Evolutionary conservation across 192 early-diverging fungal genomes (phyloP).

Genomic region (Backusella tarrabulga): DNA sequence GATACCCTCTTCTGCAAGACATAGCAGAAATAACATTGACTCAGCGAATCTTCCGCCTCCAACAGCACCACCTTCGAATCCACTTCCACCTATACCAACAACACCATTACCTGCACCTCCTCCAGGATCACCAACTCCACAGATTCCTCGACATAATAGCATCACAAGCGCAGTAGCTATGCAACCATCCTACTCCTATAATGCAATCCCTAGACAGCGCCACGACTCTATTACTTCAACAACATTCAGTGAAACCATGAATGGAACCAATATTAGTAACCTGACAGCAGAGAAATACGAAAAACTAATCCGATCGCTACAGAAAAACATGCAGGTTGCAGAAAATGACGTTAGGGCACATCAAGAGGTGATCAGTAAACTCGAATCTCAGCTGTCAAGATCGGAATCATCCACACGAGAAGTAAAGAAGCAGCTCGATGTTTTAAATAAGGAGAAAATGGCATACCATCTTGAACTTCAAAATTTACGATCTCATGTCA

Average conservation of each 20-base stretch:
- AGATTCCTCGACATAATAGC: not conserved
- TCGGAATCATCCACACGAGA: conserved; percentile 38
- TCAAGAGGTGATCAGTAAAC: conserved; percentile 38
- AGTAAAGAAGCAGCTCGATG: conserved; percentile 34
- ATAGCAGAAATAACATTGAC: not conserved
- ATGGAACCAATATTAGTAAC: not conserved
- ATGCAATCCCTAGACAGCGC: conserved; percentile 9
- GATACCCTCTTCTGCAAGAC: not conserved
- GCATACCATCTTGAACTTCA: conserved; percentile 34
- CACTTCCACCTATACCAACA: conserved; percentile 29
- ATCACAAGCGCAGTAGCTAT: not conserved
- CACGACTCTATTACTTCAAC: conserved; percentile 10
- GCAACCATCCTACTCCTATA: not conserved
- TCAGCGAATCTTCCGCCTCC: conserved; percentile 17
- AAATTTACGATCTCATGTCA: conserved; percentile 36
- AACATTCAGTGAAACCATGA: conserved; percentile 13
- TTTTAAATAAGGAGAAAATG: conserved; percentile 33
- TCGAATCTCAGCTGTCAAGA: conserved; percentile 45
- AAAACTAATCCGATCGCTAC: conserved; percentile 24
- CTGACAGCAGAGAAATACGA: conserved; percentile 25
- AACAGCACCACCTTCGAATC: conserved; percentile 28
- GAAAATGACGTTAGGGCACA: conserved; percentile 34
- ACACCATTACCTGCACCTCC: conserved; percentile 11
- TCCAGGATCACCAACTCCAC: conserved; percentile 7
- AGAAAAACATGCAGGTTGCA: conserved; percentile 23